A percentile compares a stretch with the other conserved stretches of the same genome.
These are phyloP conservation scores for Populus hybrid DNA, from an alignment of 441 rosid species.

Conservation along the genomic window DNA sequence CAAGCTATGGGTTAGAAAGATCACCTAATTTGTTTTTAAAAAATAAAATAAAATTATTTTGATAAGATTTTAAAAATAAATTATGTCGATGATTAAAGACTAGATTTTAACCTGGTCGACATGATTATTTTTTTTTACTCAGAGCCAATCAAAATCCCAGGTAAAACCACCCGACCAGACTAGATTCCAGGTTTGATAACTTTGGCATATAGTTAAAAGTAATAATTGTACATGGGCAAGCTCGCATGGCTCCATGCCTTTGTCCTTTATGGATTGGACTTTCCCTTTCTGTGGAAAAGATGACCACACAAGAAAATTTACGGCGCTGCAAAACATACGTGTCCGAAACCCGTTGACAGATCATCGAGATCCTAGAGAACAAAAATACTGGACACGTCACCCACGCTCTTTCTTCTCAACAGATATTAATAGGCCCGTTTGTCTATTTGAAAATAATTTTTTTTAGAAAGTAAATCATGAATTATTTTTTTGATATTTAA, in stretches of 20 bases:
- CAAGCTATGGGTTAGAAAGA: no score
- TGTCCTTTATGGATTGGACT: background rate
- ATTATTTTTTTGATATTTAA: no score
- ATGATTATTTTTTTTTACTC: no score
- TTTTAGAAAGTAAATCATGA: no score
- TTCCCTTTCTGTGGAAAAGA: background rate
- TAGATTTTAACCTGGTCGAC: no score
- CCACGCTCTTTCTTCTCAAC: background rate
- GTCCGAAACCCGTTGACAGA: background rate
- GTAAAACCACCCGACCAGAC: background rate
- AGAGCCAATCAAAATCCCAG: background rate
- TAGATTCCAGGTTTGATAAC: background rate
- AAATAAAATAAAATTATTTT: no score
- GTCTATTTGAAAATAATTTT: no score
- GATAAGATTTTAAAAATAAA: no score
- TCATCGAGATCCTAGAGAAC: background rate
- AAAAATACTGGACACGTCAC: slow-evolving; percentile 15
- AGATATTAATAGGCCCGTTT: no score
- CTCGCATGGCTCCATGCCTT: background rate
- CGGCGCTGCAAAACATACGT: slow-evolving; percentile 20
- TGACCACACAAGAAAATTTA: background rate
- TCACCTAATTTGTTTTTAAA: no score
- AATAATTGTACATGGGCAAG: background rate
- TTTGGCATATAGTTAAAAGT: background rate
- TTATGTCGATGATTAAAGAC: no score